Evolutionary conservation across 1,284 basidiomycete species (phyloP).

Genomic region (Stereum hirsutum): DNA sequence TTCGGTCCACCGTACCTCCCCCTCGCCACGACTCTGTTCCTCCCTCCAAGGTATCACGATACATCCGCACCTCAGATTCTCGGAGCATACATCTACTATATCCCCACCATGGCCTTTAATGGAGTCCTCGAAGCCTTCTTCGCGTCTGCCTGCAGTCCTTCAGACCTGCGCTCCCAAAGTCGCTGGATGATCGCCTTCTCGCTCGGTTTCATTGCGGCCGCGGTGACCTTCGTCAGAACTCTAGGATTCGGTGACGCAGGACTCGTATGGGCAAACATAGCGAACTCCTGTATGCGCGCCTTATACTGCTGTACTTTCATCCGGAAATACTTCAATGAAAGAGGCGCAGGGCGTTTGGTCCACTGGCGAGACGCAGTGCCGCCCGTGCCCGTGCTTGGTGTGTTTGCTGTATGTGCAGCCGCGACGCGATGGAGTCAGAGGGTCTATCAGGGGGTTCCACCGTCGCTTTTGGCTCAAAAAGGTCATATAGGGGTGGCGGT

Average conservation of each 20-base stretch:
- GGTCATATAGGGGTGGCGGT: constrained; percentile 21
- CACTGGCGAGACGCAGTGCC: constrained; percentile 17
- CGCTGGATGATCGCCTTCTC: constrained; percentile 67
- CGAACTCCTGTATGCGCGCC: constrained; percentile 53
- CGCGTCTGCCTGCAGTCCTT: constrained; percentile 61
- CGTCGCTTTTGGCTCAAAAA: constrained; percentile 16
- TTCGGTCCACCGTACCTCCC: constrained; percentile 74
- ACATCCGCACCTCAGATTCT: constrained; percentile 74
- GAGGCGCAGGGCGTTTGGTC: constrained; percentile 11
- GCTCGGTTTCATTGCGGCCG: constrained; percentile 43
- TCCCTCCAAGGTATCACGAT: constrained; percentile 61
- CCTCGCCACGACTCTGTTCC: constrained; percentile 56
- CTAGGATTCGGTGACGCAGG: constrained; percentile 55
- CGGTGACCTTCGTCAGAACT: constrained; percentile 36
- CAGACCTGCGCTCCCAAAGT: constrained; percentile 59
- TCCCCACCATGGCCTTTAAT: constrained; percentile 83
- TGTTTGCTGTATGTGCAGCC: constrained; percentile 18
- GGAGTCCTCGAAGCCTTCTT: constrained; percentile 87
- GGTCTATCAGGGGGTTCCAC: constrained; percentile 10
- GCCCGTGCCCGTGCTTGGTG: constrained; percentile 16
- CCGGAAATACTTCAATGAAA: constrained; percentile 16
- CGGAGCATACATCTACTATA: constrained; percentile 72
- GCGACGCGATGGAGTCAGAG: constrained; percentile 19
- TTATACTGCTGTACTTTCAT: constrained; percentile 36
- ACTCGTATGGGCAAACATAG: constrained; percentile 68